A percentile compares a stretch with the other conserved stretches of the same genome.
phyloP scores from a whole-genome alignment of 2,329 filamentous ascomycete genomes.

The Xylaria sp. region DNA sequence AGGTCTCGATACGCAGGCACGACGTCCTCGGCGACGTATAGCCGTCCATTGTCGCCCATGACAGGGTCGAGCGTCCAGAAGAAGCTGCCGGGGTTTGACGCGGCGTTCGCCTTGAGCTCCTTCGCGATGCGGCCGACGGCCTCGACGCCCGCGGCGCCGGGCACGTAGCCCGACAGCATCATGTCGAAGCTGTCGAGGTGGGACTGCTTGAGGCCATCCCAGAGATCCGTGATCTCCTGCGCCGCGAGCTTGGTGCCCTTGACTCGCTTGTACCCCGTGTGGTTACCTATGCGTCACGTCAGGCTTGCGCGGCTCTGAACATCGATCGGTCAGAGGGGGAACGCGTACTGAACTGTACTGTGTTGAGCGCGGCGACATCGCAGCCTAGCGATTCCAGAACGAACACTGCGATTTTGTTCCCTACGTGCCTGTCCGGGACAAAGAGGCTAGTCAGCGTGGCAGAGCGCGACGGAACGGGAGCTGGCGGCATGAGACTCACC shows the following conservation, averaged over 20 bases:
- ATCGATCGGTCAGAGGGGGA: neutral
- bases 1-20: constrained; percentile 88
- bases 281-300: constrained; percentile 71
- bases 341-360: constrained; percentile 89
- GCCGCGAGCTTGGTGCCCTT: constrained; percentile 84
- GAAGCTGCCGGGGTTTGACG: constrained; percentile 70
- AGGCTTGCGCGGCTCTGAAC: neutral
- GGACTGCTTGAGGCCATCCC: constrained; percentile 81
- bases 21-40: constrained; percentile 91
- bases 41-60: constrained; percentile 92
- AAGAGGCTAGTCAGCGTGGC: constrained; percentile 30
- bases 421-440: constrained; percentile 84
- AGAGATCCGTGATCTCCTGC: constrained; percentile 82
- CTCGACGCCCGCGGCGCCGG: constrained; percentile 81
- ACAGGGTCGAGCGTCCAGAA: constrained; percentile 98
- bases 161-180: constrained; percentile 93
- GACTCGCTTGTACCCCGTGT: constrained; percentile 89
- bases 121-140: constrained; percentile 83
- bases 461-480: constrained; percentile 22
- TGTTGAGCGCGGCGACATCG: constrained; percentile 93
- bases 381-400: constrained; percentile 93
- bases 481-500: constrained; percentile 57
- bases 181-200: constrained; percentile 90
- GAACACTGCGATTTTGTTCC: constrained; percentile 96
- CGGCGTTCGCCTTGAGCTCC: constrained; percentile 73